A percentile compares a stretch with the other conserved stretches of the same genome.
These are phyloP conservation scores for Gossypium thurberi DNA, from an alignment of 345 rosid genomes.

Conservation along the genomic window DNA sequence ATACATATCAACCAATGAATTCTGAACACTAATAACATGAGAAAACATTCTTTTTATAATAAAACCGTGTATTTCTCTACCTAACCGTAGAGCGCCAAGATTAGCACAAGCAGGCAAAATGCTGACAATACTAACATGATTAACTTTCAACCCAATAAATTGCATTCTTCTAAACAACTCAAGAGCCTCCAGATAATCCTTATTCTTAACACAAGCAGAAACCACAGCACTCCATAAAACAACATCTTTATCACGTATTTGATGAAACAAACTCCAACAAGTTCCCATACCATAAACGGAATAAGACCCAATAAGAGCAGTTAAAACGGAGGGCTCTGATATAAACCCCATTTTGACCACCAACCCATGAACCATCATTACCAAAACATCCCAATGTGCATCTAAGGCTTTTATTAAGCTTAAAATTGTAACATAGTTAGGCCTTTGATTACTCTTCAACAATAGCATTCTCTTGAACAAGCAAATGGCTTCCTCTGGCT, in stretches of 20 bases:
- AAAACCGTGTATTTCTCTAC: slow-evolving; percentile 23
- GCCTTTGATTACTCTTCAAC: slow-evolving; percentile 16
- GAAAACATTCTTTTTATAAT: slow-evolving; percentile 4
- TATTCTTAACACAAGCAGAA: slow-evolving; percentile 21
- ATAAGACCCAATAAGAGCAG: slow-evolving; percentile 17
- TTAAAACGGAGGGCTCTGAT: slow-evolving; percentile 19
- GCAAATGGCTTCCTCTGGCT: slow-evolving; percentile 15
- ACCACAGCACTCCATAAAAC: slow-evolving; percentile 29
- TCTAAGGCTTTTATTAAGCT: slow-evolving; percentile 17
- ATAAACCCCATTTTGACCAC: slow-evolving; percentile 23
- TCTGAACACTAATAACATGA: slow-evolving; percentile 13
- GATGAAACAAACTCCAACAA: slow-evolving; percentile 22
- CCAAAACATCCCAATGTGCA: slow-evolving; percentile 7
- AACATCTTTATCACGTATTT: slow-evolving; percentile 16
- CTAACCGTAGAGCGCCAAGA: slow-evolving; percentile 16
- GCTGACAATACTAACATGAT: slow-evolving; percentile 19
- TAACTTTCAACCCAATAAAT: slow-evolving; percentile 13
- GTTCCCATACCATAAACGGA: slow-evolving; percentile 11
- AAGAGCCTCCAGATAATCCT: slow-evolving; percentile 18
- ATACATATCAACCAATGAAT: slow-evolving; percentile 24
- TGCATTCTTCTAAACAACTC: slow-evolving; percentile 24
- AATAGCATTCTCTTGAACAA: slow-evolving; percentile 21
- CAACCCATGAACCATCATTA: slow-evolving; percentile 18
- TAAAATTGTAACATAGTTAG: slow-evolving; percentile 23
- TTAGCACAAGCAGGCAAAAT: slow-evolving; percentile 23